phyloP scores from a whole-genome alignment of 2,329 filamentous ascomycete genomes.

The Neurospora crassa region DNA sequence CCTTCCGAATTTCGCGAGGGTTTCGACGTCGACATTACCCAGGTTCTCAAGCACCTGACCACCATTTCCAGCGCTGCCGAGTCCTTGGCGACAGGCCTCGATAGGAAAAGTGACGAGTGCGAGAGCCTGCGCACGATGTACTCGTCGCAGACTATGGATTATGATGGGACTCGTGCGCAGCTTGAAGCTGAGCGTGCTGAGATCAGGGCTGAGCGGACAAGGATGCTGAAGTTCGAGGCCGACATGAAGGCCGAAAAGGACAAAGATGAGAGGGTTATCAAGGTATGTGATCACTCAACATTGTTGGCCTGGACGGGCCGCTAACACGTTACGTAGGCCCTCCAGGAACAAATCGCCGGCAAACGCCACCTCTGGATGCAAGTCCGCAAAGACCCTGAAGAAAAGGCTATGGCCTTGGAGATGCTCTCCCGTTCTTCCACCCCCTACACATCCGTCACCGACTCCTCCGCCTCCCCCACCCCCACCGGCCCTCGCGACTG shows the following conservation, averaged over 20 bases:
- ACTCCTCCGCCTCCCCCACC: background rate
- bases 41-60: background rate
- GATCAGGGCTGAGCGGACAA: conserved; percentile 1
- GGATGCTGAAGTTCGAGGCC: background rate
- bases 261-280: conserved; percentile 5
- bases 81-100: rapidly evolving
- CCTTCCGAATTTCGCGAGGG: background rate
- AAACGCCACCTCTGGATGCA: conserved; percentile 15
- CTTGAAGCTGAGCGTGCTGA: background rate
- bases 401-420: conserved; percentile 3
- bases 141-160: background rate
- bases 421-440: background rate
- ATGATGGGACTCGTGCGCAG: background rate
- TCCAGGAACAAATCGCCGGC: conserved; percentile 13
- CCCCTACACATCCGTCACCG: background rate
- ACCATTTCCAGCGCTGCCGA: background rate
- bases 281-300: conserved; percentile 3
- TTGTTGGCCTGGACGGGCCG: too few species aligned
- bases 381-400: conserved; percentile 9
- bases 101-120: background rate
- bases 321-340: conserved; percentile 6
- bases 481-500: background rate
- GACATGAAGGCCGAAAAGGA: background rate
- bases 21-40: conserved; percentile 8
- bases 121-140: background rate